A percentile compares a stretch with the other conserved stretches of the same genome.
phyloP scores from a whole-genome alignment of 2,329 filamentous ascomycete species.

The Spiromastix sp. region DNA sequence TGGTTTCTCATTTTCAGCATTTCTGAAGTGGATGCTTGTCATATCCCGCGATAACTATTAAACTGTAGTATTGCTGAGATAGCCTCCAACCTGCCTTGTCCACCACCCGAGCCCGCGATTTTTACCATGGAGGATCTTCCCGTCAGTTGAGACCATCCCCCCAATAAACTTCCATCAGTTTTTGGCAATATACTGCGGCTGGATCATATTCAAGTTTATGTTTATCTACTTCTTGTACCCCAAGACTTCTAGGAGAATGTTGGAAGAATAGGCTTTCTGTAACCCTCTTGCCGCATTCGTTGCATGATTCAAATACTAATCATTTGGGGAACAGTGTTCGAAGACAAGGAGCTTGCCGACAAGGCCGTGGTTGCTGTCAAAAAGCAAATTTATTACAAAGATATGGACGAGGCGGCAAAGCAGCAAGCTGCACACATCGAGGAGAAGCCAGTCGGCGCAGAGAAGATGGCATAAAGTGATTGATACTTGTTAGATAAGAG shows the following conservation, averaged over 20 bases:
- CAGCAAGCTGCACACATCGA: constrained; percentile 1
- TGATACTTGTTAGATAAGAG: too few relatives aligned
- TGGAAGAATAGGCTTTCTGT: constrained; percentile 39
- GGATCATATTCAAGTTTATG: constrained; percentile 31
- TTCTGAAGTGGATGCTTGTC: too few relatives aligned
- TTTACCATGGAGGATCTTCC: too few relatives aligned
- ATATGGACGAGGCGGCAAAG: too few relatives aligned
- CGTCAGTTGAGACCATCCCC: too few relatives aligned
- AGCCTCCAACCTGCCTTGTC: too few relatives aligned
- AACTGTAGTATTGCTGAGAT: too few relatives aligned
- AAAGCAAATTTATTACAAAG: constrained; percentile 22
- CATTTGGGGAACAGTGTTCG: constrained; percentile 22
- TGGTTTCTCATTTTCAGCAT: too few relatives aligned
- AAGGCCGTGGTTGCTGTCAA: constrained; percentile 26
- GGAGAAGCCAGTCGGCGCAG: not conserved
- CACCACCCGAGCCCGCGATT: too few relatives aligned
- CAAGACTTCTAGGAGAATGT: constrained; percentile 30
- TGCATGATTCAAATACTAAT: not conserved
- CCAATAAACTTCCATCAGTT: too few relatives aligned
- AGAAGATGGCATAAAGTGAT: constrained; percentile 1
- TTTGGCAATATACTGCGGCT: constrained; percentile 35
- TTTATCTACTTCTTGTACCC: constrained; percentile 39
- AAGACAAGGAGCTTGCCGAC: constrained; percentile 26
- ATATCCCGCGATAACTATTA: too few relatives aligned
- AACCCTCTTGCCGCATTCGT: constrained; percentile 18